Percentiles rank a stretch among this genome's conserved stretches.
phyloP scores from a whole-genome alignment of 1,139 yeast genomes.

The Pichiaceae sp. region DNA sequence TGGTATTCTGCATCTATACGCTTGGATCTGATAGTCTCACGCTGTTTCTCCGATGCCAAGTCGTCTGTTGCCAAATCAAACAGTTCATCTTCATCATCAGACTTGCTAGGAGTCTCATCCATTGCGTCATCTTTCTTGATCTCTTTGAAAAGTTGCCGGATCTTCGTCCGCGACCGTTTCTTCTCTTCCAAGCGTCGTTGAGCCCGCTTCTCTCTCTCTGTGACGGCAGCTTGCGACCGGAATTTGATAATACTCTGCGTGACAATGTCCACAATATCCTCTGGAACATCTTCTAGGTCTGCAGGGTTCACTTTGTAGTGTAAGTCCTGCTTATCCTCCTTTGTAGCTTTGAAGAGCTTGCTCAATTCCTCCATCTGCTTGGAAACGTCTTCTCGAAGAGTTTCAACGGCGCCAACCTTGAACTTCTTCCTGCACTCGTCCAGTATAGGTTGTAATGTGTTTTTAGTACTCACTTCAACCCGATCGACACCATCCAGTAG shows the following conservation, averaged over 20 bases:
- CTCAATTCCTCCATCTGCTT: background rate
- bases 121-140: conserved; percentile 21
- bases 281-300: conserved; percentile 59
- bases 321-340: background rate
- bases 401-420: background rate
- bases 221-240: conserved; percentile 49
- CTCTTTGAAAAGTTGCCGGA: conserved; percentile 44
- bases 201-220: conserved; percentile 49
- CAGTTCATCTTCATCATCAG: conserved; percentile 10
- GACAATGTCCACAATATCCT: conserved; percentile 46
- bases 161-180: conserved; percentile 39
- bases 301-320: conserved; percentile 40
- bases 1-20: conserved; percentile 18
- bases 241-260: conserved; percentile 54
- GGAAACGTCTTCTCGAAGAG: background rate
- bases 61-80: conserved; percentile 9
- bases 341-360: background rate
- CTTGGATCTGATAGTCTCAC: conserved; percentile 19
- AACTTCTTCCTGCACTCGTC: background rate
- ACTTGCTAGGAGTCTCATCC: conserved; percentile 8
- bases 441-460: background rate
- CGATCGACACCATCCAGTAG: conserved; percentile 6
- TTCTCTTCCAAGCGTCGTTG: conserved; percentile 46
- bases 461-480: background rate
- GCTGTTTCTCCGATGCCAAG: conserved; percentile 12